Evolutionary conservation across 208 protist genomes (phyloP), one percentile per base, ranked within the genome.

Genomic region (Trypanosoma vivax): DNA sequence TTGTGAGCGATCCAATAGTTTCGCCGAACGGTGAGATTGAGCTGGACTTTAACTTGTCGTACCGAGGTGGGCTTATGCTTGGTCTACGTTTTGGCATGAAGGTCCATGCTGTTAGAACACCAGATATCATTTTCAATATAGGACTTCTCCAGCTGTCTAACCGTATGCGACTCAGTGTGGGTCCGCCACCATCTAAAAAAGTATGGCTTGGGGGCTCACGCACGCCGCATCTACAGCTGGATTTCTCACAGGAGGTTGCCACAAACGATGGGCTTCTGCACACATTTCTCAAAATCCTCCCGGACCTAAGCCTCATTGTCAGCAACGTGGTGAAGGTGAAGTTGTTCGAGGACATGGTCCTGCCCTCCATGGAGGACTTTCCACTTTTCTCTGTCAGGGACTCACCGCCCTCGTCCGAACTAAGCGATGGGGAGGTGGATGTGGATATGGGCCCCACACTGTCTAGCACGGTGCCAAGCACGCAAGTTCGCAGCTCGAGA

Each of bases 21-120:
- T 70, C 67, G 9, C 35, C 64, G 9, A 76, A 56, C 29, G 82
- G 86, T 3, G 82, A 93, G 50, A 47, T 89, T 2, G 69, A 83
- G 33, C 85, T 93, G 40, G 79, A 88, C 67, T 90, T 93, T 56
- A 77, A 93, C 47, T 51, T 93, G 39, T 65, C 88, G 5, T 93
- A 93, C 64, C 82, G 82, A 24, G 86, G 86, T 25, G 86, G 86
- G 9, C 67, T 93, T 7, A 56, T 45, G 30, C 38, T 92, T 6
- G 72, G 60, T 41, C 75, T 93, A 28, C 73, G 77, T 45, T 89
- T 93, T 48, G 34, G 73, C 10, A 65, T 88, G 21, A 66, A 60
- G 5, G 88, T 86, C 42, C 77, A 76, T 21, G 67, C 72, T 5
- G 65, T 88, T 29, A 63, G 69, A 5, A 68, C 90, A 50, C 81